A percentile compares a stretch with the other conserved stretches of the same genome.
These are phyloP conservation scores for Sugiyamaella pinicola DNA, from an alignment of 1,139 yeast species.

Conservation along the genomic window DNA sequence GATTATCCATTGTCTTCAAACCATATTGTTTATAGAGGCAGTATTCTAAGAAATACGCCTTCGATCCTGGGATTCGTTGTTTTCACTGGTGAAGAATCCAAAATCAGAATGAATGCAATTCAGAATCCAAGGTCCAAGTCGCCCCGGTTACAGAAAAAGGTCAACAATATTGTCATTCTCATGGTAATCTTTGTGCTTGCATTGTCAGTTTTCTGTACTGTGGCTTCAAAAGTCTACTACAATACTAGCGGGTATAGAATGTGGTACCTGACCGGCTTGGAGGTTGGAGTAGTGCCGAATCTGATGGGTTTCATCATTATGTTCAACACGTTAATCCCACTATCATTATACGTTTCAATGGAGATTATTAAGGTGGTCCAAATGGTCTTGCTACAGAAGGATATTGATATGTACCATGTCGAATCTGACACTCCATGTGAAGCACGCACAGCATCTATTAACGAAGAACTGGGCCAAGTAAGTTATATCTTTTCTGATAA, in stretches of 20 bases:
- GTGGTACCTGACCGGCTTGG: constrained; percentile 76
- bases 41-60: constrained; percentile 80
- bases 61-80: constrained; percentile 75
- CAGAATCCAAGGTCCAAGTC: constrained; percentile 89
- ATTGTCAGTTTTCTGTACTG: constrained; percentile 76
- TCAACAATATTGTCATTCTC: constrained; percentile 78
- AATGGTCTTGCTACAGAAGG: constrained; percentile 76
- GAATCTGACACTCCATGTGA: constrained; percentile 89
- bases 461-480: constrained; percentile 97
- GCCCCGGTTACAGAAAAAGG: constrained; percentile 81
- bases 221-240: constrained; percentile 68
- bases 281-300: constrained; percentile 88
- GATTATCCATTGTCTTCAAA: constrained; percentile 71
- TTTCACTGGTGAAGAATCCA: constrained; percentile 94
- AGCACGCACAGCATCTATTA: constrained; percentile 91
- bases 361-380: constrained; percentile 92
- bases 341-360: constrained; percentile 94
- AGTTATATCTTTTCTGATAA: constrained; percentile 93
- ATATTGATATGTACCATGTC: constrained; percentile 90
- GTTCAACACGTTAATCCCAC: constrained; percentile 94
- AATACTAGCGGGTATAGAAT: constrained; percentile 46
- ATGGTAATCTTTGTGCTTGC: constrained; percentile 82
- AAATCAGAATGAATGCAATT: constrained; percentile 92
- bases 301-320: constrained; percentile 94
- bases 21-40: constrained; percentile 84